Evolutionary conservation across 352 stramenopile genomes (phyloP), one percentile per base, ranked within the genome.

Genomic region (Thalassiosira livingstoniorum): DNA sequence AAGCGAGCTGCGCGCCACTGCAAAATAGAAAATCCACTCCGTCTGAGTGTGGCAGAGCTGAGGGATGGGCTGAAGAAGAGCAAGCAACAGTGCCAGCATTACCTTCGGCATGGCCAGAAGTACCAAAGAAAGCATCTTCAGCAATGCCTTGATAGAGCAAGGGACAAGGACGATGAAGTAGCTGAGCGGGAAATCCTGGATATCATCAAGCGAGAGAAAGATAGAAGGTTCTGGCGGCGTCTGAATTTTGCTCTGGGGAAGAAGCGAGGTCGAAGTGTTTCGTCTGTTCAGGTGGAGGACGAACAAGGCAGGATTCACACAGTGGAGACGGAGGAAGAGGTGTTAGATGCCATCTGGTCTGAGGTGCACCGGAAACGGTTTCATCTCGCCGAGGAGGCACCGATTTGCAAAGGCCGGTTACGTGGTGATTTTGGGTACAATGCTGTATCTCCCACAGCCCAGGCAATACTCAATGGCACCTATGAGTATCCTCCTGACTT

Each of bases 321-420:
- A 18, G 42, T 51, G 10, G 18, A 51, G 10, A 18, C 10, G 10
- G 42, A 51, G 18, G 42, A 18, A 18, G 10, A 10, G 42, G 42
- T 51, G 10, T 18, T 18, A 21, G 55, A 32, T 51, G 53, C 68
- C n/a, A 76, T 76, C n/a, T 67, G n/a, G n/a, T 21, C 13, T 35
- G 27, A 58, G 11, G 37, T 76, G 1, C 68, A 76, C 37, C 7
- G 37, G 2, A 27, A 76, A 39, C 34, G 37, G 32, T 68, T 60
- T 29, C 18, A 65, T 15, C 31, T 76, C 23, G 68, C 68, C 11
- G 55, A 67, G 13, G 34, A 67, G 25, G 62, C 62, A 21, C 21
- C 62, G 25, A 29, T 70, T 11, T 55, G 62, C 34, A 57, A n/a
- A 15, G 31, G 4, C 23, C 0, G 4, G 11, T 21, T 69, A 4